Evolutionary conservation across 2,329 filamentous ascomycete species (phyloP).

Genomic region (Colletotrichum sansevieriae): DNA sequence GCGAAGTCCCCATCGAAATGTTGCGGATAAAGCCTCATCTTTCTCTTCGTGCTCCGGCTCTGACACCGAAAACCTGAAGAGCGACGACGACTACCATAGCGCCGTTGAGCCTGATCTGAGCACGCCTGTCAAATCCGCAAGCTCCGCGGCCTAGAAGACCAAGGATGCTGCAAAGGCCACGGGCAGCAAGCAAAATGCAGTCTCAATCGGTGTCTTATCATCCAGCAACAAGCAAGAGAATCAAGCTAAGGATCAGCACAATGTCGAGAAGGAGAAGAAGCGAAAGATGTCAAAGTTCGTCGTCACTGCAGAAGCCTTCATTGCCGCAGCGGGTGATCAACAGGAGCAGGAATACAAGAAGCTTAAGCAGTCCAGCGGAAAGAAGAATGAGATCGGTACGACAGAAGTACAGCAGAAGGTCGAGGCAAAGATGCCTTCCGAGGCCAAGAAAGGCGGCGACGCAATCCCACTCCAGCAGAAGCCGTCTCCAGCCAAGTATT

Average conservation of each 20-base stretch:
- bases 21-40: too few relatives aligned
- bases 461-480: not conserved
- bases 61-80: not conserved
- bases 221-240: not conserved
- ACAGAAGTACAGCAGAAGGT: too few relatives aligned
- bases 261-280: constrained; percentile 4
- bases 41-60: not conserved
- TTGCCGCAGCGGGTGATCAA: not conserved
- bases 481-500: not conserved
- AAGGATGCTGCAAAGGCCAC: not conserved
- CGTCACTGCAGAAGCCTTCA: not conserved
- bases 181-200: not conserved
- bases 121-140: constrained; percentile 1
- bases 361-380: not conserved
- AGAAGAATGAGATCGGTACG: not conserved
- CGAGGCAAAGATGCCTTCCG: too few relatives aligned
- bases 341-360: constrained; percentile 2
- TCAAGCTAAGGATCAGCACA: not conserved
- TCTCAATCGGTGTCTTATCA: not conserved
- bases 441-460: too few relatives aligned
- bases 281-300: not conserved
- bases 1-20: not conserved
- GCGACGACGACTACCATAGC: constrained; percentile 4
- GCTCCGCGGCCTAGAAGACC: constrained; percentile 23
- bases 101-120: constrained; percentile 22